Conservation (phyloP, 2,329 filamentous ascomycete genomes). For the Periconia sp. region DNA sequence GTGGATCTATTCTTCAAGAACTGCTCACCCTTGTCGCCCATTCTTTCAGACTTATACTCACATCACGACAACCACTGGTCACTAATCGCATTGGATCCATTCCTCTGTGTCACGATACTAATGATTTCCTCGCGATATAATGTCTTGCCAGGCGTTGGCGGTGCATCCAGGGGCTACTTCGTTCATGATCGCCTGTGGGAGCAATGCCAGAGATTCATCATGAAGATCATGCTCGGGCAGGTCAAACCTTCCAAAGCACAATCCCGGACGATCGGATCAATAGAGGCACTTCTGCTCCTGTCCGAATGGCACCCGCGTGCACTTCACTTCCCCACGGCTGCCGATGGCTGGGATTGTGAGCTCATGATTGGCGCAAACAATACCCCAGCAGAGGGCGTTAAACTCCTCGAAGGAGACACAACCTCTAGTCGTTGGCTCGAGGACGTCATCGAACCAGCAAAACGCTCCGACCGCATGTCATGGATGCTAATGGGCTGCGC, state of each 20-base stretch:
- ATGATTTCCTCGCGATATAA: conserved; percentile 62
- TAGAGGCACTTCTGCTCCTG: conserved; percentile 61
- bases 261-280: conserved; percentile 57
- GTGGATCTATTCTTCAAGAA: conserved; percentile 61
- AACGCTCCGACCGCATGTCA: conserved; percentile 63
- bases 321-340: conserved; percentile 60
- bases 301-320: conserved; percentile 64
- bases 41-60: conserved; percentile 57
- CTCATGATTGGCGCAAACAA: conserved; percentile 52
- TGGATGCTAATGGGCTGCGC: conserved; percentile 65
- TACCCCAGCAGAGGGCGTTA: conserved; percentile 43
- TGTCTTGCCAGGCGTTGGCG: conserved; percentile 45
- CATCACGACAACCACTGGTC: conserved; percentile 56
- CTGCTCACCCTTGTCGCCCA: conserved; percentile 58
- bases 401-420: conserved; percentile 41
- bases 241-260: conserved; percentile 59
- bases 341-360: conserved; percentile 63
- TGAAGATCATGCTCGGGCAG: conserved; percentile 61
- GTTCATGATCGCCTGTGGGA: conserved; percentile 62
- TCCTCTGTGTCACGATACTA: conserved; percentile 60
- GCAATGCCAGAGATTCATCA: conserved; percentile 60
- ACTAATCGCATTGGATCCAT: conserved; percentile 58
- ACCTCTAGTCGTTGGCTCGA: conserved; percentile 56
- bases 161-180: conserved; percentile 57
- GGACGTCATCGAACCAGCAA: conserved; percentile 61